Evolutionary conservation across 345 rosid genomes (phyloP), one percentile per base, ranked within the genome.

Genomic region (Salix dunnii): DNA sequence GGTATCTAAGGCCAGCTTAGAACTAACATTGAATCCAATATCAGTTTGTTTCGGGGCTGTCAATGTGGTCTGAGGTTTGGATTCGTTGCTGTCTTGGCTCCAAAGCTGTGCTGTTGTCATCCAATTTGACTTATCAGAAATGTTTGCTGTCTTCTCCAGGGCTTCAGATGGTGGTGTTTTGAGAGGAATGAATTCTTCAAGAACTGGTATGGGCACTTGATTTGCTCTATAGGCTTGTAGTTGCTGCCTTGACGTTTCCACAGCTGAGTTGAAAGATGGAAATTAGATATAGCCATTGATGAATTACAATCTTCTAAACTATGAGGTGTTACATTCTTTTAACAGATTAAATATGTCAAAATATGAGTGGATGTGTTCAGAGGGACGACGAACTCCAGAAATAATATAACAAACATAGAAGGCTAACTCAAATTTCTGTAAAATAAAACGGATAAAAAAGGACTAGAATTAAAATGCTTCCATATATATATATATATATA

Each of bases 151-250:
- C 36, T 85, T 89, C 35, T 90, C 96, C 6, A 86, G 63, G 71
- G 70, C 75, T 48, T 84, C 87, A 0, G 86, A 75, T 80, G 75
- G 43, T 38, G 91, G 64, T 81, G 83, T 88, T 76, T 87, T 96
- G 25, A 96, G 84, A 35, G 99, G 99, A 60, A 96, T 94, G 87
- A 96, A 96, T 79, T 96, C 98, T 90, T 90, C 99, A 63, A 96
- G 97, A 77, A 91, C 84, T 16, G 92, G 93, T 78, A 77, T 87
- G 72, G 91, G 69, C 72, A 84, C 90, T 84, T 88, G 92, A 74
- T 82, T 90, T 76, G 83, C 88, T 85, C 87, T 84, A 70, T 83
- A 88, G 64, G 89, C 92, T 72, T 87, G 92, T 66, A 96, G 82
- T 77, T 94, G 97, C 82, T 89, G 96, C 80, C 89, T 90, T 77